Base-by-base conservation (phyloP, 345 rosid species). In the Citrus mangshanensis region DNA sequence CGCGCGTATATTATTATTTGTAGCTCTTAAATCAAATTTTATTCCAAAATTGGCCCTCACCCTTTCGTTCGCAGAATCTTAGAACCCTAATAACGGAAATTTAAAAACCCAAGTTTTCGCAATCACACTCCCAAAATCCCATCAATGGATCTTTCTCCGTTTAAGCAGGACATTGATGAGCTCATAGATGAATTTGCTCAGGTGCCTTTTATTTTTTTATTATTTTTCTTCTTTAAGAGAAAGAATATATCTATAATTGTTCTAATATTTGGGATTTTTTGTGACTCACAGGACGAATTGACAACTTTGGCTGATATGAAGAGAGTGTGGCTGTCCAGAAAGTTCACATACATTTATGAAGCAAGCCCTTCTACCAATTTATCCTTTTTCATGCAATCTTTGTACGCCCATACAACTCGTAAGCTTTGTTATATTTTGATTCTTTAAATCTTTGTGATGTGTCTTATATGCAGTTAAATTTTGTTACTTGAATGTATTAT, bases 321-420 rank as follows among this genome's bases (percentile, higher is more conserved):
- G 90, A 86, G 81, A 25, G 78, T 90, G 19, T 91, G 98, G 94
- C 79, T 82, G 30, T 83, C 89, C 0, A 86, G 85, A 81, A 93
- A 87, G 69, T 90, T 91, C 79, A 82, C 93, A 21, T 87, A 82
- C 80, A 86, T 93, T 32, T 91, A 73, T 69, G 89, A 89, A 37
- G 94, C 93, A 54, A 75, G 81, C 35, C 94, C 91, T 72, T 83
- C 84, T 32, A 56, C 55, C 46, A 87, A 86, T 51, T 76, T 88
- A 81, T 80, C 91, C 37, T 88, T 88, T 74, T 88, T 91, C 79
- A 88, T 89, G 89, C 98, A 91, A 79, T 89, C 98, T 40, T 77
- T 91, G 56, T 91, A 90, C 82, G 86, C 90, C 72, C 93, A 87
- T 75, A 32, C 89, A 27, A 86, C 89, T 28, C 85, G 93, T 88